A percentile compares a stretch with the other conserved stretches of the same genome.
These are phyloP conservation scores for Aspergillus conjunctus DNA, from an alignment of 495 filamentous ascomycete genomes.

Conservation along the genomic window DNA sequence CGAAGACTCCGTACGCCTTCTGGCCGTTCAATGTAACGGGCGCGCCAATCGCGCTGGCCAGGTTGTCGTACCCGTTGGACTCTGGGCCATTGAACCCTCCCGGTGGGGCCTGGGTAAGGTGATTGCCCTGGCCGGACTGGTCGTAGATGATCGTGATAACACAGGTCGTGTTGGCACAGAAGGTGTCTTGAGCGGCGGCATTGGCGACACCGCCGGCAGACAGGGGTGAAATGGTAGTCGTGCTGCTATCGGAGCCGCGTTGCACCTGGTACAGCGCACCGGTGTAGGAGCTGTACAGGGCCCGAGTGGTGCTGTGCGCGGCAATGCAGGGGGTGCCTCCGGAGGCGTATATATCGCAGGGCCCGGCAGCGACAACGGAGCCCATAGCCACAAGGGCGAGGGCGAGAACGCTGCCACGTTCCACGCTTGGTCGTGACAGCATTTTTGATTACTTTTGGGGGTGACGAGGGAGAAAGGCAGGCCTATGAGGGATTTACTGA, in stretches of 20 bases:
- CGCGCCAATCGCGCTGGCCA: conserved; percentile 57
- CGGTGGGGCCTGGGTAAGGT: conserved; percentile 58
- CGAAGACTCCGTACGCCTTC: conserved; percentile 61
- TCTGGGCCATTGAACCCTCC: conserved; percentile 57
- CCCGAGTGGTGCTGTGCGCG: conserved; percentile 62
- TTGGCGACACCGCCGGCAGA: conserved; percentile 59
- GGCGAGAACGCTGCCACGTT: conserved; percentile 26
- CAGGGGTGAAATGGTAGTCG: conserved; percentile 48
- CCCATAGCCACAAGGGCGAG: conserved; percentile 42
- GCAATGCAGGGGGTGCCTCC: conserved; percentile 58
- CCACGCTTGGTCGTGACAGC: conserved; percentile 39
- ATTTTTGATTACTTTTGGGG: conserved; percentile 25
- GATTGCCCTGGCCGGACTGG: conserved; percentile 58
- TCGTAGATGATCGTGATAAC: conserved; percentile 62
- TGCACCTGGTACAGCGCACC: conserved; percentile 58
- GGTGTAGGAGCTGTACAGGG: conserved; percentile 52
- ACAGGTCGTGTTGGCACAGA: conserved; percentile 59
- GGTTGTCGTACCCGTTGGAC: conserved; percentile 55
- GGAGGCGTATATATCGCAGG: conserved; percentile 58
- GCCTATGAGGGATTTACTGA: too few relatives aligned
- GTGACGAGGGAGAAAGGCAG: not conserved
- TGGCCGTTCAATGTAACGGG: conserved; percentile 59
- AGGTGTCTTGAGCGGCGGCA: conserved; percentile 56
- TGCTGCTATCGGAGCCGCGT: conserved; percentile 52
- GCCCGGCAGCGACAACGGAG: conserved; percentile 50